Conservation (phyloP, 2,329 filamentous ascomycete genomes). For the Aspergillaceae sp. region DNA sequence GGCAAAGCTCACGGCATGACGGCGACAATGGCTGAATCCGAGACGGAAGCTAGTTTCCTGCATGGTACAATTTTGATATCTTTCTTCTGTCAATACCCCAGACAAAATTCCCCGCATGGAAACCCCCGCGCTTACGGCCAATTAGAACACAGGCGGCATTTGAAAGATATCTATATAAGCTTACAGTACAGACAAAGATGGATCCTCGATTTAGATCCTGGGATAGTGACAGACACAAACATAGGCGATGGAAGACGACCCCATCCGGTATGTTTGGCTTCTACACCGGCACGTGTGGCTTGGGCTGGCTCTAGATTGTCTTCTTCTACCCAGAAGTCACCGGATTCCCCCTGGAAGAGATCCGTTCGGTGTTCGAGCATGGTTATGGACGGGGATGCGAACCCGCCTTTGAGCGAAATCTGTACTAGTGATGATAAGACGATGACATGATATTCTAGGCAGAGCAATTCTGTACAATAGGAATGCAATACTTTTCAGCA, state of each 20-base stretch:
- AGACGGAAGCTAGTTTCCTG: background rate
- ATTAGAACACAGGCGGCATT: background rate
- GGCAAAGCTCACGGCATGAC: background rate
- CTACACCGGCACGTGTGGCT: conserved; percentile 43
- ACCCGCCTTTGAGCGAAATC: conserved; percentile 14
- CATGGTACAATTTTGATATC: background rate
- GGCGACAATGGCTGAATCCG: background rate
- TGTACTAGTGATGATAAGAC: conserved; percentile 3
- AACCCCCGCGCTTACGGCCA: background rate
- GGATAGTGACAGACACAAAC: too few species aligned
- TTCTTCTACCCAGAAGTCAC: conserved; percentile 20
- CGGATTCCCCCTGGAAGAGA: conserved; percentile 15
- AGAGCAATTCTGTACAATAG: background rate
- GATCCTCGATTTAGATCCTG: too few species aligned
- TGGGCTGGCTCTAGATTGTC: conserved; percentile 34
- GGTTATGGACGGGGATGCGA: conserved; percentile 32
- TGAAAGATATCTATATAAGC: background rate
- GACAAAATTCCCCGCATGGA: background rate
- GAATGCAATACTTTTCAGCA: background rate
- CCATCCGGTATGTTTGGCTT: conserved; percentile 46
- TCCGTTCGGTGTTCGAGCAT: conserved; percentile 44
- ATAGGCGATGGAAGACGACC: conserved; percentile 23
- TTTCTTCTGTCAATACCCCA: background rate
- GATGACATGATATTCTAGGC: background rate
- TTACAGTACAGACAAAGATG: background rate